These are phyloP conservation scores for Clitocybe nebularis DNA, from an alignment of 1,284 basidiomycete species.

Conservation along the genomic window DNA sequence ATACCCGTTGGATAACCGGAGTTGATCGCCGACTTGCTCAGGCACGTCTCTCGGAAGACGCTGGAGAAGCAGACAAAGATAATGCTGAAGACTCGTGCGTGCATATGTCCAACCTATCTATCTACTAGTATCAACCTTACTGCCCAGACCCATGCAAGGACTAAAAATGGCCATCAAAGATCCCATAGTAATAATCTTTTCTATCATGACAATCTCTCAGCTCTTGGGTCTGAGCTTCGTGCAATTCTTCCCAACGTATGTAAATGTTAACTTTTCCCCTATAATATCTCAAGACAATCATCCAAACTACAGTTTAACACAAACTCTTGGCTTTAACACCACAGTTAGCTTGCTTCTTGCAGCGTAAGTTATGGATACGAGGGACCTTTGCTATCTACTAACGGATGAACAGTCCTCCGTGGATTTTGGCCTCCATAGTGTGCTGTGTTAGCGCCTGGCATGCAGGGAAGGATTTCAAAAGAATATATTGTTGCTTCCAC, in stretches of 20 bases:
- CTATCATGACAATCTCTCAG: conserved; percentile 48
- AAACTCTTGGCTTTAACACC: conserved; percentile 61
- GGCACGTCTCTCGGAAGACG: conserved; percentile 70
- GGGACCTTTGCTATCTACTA: background rate
- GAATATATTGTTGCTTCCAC: conserved; percentile 2
- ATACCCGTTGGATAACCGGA: conserved; percentile 61
- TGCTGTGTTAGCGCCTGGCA: conserved; percentile 64
- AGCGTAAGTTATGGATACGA: conserved; percentile 41
- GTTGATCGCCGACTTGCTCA: conserved; percentile 64
- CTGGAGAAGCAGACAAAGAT: conserved; percentile 68
- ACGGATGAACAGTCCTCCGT: conserved; percentile 49
- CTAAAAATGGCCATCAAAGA: conserved; percentile 60
- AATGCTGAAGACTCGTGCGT: conserved; percentile 50
- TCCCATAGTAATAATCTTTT: conserved; percentile 56
- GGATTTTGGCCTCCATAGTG: conserved; percentile 53
- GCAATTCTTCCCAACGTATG: conserved; percentile 71
- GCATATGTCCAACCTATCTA: conserved; percentile 1
- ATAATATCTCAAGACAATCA: background rate
- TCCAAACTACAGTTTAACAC: conserved; percentile 42
- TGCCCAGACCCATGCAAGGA: conserved; percentile 44
- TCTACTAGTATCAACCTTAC: background rate
- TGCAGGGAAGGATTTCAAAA: conserved; percentile 41
- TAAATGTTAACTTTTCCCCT: conserved; percentile 6
- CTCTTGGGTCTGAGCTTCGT: conserved; percentile 66
- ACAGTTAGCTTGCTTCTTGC: conserved; percentile 58